phyloP scores from a whole-genome alignment of 2,329 filamentous ascomycete genomes.

The Paracoccidioides brasiliensis region DNA sequence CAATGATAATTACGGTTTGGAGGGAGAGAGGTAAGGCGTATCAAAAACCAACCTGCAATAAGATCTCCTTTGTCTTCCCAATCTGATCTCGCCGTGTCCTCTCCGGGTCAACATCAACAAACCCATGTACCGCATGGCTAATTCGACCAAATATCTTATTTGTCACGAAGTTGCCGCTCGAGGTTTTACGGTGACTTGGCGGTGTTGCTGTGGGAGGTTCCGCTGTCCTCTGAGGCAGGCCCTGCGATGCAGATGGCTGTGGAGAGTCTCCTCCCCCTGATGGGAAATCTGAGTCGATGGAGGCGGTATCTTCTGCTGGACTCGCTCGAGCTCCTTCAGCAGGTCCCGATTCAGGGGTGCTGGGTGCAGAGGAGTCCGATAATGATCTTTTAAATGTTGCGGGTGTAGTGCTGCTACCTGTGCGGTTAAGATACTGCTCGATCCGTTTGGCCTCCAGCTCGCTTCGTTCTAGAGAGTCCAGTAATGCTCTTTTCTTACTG shows the following conservation, averaged over 20 bases:
- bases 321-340: slow-evolving; percentile 41
- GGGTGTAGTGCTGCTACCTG: slow-evolving; percentile 38
- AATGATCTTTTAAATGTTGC: slow-evolving; percentile 52
- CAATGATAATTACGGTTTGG: neutral
- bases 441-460: slow-evolving; percentile 87
- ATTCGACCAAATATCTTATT: slow-evolving; percentile 89
- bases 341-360: slow-evolving; percentile 27
- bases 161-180: slow-evolving; percentile 81
- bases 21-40: neutral
- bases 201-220: slow-evolving; percentile 16
- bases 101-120: slow-evolving; percentile 92
- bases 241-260: slow-evolving; percentile 59
- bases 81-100: slow-evolving; percentile 84
- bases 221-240: slow-evolving; percentile 39
- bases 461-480: slow-evolving; percentile 85
- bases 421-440: slow-evolving; percentile 70
- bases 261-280: slow-evolving; percentile 66
- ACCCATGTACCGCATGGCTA: slow-evolving; percentile 88
- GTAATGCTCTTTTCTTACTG: slow-evolving; percentile 65
- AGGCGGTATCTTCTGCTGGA: slow-evolving; percentile 60
- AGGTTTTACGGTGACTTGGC: slow-evolving; percentile 60
- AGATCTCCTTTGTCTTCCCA: slow-evolving; percentile 83
- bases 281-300: slow-evolving; percentile 92
- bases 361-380: slow-evolving; percentile 39
- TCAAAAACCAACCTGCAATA: slow-evolving; percentile 41